Conservation (phyloP, 176 grass and related monocot species). For the Eragrostis curvula region DNA sequence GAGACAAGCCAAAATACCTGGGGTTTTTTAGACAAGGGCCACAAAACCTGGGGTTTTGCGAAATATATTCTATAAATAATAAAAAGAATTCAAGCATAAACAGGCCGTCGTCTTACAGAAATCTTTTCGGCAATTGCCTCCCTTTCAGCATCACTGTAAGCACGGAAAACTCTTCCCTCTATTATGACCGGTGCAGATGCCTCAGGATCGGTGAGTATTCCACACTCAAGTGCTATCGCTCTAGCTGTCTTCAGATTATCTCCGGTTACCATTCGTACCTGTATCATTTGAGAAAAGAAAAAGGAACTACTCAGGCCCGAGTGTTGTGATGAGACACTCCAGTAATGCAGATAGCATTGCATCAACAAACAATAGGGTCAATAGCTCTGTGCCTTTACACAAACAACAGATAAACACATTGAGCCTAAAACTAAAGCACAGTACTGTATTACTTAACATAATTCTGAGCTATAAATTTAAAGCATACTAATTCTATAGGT, state of each 20-base stretch:
- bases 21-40: too few species aligned
- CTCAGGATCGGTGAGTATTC: constrained; percentile 62
- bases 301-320: constrained; percentile 17
- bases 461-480: constrained; percentile 15
- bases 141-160: constrained; percentile 50
- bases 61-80: too few species aligned
- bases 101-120: constrained; percentile 52
- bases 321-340: constrained; percentile 8
- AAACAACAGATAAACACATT: constrained; percentile 25
- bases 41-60: too few species aligned
- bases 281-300: constrained; percentile 32
- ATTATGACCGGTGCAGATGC: constrained; percentile 54
- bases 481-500: not conserved
- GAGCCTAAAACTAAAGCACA: not conserved
- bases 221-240: constrained; percentile 95
- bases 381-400: constrained; percentile 2
- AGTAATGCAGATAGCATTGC: not conserved
- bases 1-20: too few species aligned
- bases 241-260: constrained; percentile 94
- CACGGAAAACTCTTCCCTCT: constrained; percentile 84
- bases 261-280: constrained; percentile 99
- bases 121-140: constrained; percentile 62
- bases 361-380: not conserved
- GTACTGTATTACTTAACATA: not conserved
- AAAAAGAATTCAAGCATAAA: too few species aligned